Evolutionary conservation across 352 stramenopile species (phyloP).

Genomic region (Globisporangium sylvaticum): DNA sequence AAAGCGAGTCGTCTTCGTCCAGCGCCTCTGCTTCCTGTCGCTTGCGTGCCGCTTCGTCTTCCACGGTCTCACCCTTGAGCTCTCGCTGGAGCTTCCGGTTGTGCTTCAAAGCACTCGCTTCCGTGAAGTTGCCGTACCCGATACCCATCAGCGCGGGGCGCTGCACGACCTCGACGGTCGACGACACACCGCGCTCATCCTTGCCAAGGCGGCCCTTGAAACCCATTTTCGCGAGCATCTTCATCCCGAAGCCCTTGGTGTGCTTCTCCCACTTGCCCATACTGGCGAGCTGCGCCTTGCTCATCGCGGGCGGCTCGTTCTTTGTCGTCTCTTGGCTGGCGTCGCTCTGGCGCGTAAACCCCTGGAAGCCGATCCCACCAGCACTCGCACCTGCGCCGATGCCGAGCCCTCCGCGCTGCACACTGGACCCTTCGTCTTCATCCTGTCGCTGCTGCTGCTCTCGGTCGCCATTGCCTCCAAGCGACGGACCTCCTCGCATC

Average conservation of each 20-base stretch:
- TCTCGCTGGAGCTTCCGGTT: conserved; percentile 92
- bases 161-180: conserved; percentile 92
- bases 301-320: conserved; percentile 10
- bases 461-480: not conserved
- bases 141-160: conserved; percentile 91
- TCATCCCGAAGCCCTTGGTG: conserved; percentile 94
- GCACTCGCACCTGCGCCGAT: not conserved
- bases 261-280: conserved; percentile 90
- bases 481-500: not conserved
- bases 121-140: conserved; percentile 92
- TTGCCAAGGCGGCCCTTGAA: conserved; percentile 93
- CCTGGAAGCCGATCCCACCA: conserved; percentile 1
- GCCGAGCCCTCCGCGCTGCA: not conserved
- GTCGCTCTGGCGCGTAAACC: not conserved
- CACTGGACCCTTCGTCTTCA: not conserved
- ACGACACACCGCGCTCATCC: conserved; percentile 90
- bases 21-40: conserved; percentile 22
- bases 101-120: conserved; percentile 88
- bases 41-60: conserved; percentile 29
- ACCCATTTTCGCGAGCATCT: conserved; percentile 95
- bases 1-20: conserved; percentile 74
- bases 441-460: not conserved
- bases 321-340: conserved; percentile 16
- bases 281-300: conserved; percentile 10
- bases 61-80: conserved; percentile 71